A percentile compares a stretch with the other conserved stretches of the same genome.
phyloP scores from a whole-genome alignment of 2,329 filamentous ascomycete species.

The Fusarium sp. region DNA sequence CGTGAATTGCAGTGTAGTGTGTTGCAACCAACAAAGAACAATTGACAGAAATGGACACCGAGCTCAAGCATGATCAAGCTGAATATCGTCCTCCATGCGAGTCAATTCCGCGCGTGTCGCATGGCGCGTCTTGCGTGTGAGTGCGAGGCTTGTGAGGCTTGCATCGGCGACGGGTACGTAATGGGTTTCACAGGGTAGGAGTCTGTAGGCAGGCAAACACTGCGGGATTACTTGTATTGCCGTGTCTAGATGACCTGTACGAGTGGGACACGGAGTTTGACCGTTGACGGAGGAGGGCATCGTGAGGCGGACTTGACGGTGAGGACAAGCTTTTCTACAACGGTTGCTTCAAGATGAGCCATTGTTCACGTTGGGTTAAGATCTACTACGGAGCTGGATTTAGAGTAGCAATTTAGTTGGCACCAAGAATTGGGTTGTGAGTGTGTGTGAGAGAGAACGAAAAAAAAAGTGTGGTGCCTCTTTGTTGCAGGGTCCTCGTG shows the following conservation, averaged over 20 bases:
- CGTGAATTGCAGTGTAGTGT: background rate
- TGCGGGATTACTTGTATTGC: background rate
- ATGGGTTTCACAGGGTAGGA: conserved; percentile 3
- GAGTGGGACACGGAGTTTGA: background rate
- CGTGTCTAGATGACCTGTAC: background rate
- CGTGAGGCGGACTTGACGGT: background rate
- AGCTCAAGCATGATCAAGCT: background rate
- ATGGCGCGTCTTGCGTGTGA: conserved; percentile 2
- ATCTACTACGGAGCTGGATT: background rate
- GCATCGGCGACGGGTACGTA: conserved; percentile 19
- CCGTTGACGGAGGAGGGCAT: background rate
- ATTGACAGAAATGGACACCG: conserved; percentile 5
- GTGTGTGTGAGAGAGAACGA: background rate
- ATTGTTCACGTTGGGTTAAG: background rate
- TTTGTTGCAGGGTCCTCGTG: conserved; percentile 1
- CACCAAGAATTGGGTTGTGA: conserved; percentile 14
- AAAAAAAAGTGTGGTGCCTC: background rate
- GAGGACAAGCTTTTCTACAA: background rate
- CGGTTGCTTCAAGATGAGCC: background rate
- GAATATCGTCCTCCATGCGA: background rate
- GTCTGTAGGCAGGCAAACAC: background rate
- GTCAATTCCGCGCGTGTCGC: background rate
- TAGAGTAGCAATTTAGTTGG: conserved; percentile 10
- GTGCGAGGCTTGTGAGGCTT: conserved; percentile 15
- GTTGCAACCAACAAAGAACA: background rate